These are phyloP conservation scores for Physaria fendleri DNA, from an alignment of 345 rosid species.

Conservation along the genomic window DNA sequence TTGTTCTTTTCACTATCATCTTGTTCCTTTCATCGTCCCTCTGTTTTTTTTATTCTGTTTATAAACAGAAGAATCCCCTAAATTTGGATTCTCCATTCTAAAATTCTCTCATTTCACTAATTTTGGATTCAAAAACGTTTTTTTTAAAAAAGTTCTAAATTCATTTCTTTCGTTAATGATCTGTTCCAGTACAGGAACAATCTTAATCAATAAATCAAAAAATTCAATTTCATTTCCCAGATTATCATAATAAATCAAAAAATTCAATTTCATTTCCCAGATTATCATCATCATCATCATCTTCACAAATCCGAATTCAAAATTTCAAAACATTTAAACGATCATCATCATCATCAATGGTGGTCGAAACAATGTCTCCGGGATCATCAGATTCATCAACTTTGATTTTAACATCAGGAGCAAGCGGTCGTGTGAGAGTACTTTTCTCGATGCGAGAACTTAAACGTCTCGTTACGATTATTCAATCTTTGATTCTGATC, in stretches of 20 bases:
- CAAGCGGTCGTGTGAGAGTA: conserved; percentile 68
- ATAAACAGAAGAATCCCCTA: conserved; percentile 16
- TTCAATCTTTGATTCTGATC: conserved; percentile 48
- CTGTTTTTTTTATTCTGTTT: conserved; percentile 2
- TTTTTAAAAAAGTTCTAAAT: not conserved
- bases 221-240: conserved; percentile 4
- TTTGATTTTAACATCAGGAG: conserved; percentile 73
- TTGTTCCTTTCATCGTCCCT: not conserved
- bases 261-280: conserved; percentile 4
- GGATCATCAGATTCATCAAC: conserved; percentile 36
- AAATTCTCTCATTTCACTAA: not conserved
- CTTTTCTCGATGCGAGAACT: conserved; percentile 52
- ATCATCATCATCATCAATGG: conserved; percentile 30
- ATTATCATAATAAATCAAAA: not conserved
- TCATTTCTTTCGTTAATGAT: conserved; percentile 29
- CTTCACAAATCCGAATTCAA: no score
- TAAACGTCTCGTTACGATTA: conserved; percentile 33
- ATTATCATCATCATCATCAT: no score
- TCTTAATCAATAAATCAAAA: conserved; percentile 5
- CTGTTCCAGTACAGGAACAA: conserved; percentile 26
- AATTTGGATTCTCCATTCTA: conserved; percentile 13
- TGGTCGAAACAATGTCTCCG: conserved; percentile 29
- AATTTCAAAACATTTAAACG: not conserved
- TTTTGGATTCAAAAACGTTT: conserved; percentile 8
- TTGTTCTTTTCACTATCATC: not conserved